Evolutionary conservation across 768 basidiomycete genomes (phyloP), one percentile per base, ranked within the genome.

Genomic region (Leucosporidium scottii): DNA sequence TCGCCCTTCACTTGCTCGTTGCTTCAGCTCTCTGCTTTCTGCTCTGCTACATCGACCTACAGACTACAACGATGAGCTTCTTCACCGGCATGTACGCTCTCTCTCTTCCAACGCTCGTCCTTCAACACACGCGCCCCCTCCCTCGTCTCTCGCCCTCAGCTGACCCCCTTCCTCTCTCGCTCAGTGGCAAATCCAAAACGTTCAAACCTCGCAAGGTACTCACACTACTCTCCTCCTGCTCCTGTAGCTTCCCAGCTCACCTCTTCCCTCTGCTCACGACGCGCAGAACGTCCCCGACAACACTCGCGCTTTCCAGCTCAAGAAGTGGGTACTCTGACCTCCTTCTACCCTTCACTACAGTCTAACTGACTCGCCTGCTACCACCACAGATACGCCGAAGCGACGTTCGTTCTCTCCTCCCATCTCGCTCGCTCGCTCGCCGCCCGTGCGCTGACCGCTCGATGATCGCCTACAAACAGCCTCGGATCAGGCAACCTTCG

Each of bases 401-500:
- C 91, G n/a, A 94, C 93, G 71, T 67, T 15, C 10, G 71, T 51
- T 15, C 21, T 1, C 15, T 48, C 15, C 44, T n/a, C n/a, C n/a
- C 59, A 34, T 5, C 10, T 21, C 8, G 7, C 15, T n/a, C 34
- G 57, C 27, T 10, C n/a, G 34, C 20, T 8, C 6, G 18, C 4
- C 12, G 49, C 7, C 10, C n/a, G 5, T 15, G 13, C 13, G 28
- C 49, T 50, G 25, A 50, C 44, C 50, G 18, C 10, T 28, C 27
- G 13, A 4, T 20, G 55, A 23, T 25, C 10, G 30, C 23, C 23
- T 59, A 15, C 68, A 34, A 34, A 34, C 34, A 73, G 72, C 34
- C 80, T 93, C 78, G 92, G 94, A 56, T 97, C 93, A 13, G 96
- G 96, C 10, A 98, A 98, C 80, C 81, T 99, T 69, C 83, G 93